Base-by-base conservation (phyloP, 2,329 filamentous ascomycete species). In the Salinomyces thailandicus region DNA sequence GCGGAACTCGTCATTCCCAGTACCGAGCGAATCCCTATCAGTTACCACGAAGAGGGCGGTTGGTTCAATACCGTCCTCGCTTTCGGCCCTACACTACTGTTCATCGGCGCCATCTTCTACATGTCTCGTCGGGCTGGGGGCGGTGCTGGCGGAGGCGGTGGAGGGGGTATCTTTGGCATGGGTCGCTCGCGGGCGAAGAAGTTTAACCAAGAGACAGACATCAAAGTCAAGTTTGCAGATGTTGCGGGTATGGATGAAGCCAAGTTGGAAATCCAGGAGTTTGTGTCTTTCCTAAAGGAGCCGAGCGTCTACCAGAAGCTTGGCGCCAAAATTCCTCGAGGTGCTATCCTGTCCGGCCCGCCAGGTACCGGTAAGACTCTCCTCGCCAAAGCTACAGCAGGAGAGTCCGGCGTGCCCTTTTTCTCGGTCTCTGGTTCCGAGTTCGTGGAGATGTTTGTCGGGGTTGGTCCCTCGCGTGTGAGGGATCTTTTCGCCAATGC, bases 371-470 rank as follows among this genome's bases (percentile, higher is more conserved):
- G 91, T 78, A 98, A 98, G 69, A 98, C 91, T 2, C 68, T 98
- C 43, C 75, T 98, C 31, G 91, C 91, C 45, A 98, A 98, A 68
- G 91, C 91, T 11, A 98, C 91, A 7, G 91, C 91, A 34, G 91
- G 91, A 58, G 91, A 98, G 66, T 95, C 91, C 17, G 81, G 83
- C 29, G 91, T 98, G 19, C 91, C 91, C 0, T 98, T 98, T 72
- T 98, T 87, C 73, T 94, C 85, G 54, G 91, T 98, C 52, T 95
- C 86, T 61, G 91, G 91, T 58, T 98, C 91, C 33, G 91, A 98
- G 60, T 98, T 98, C 57, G 89, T 98, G 19, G 91, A 98, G 66
- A 98, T 98, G 89, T 98, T 98, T 58, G 91, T 98, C 35, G 91
- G 91, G 75, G 91, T 98, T 42, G 91, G 91, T 62, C 85, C 91